Evolutionary conservation across 768 basidiomycete genomes (phyloP), one percentile per base, ranked within the genome.

Genomic region (Boletus sp.): DNA sequence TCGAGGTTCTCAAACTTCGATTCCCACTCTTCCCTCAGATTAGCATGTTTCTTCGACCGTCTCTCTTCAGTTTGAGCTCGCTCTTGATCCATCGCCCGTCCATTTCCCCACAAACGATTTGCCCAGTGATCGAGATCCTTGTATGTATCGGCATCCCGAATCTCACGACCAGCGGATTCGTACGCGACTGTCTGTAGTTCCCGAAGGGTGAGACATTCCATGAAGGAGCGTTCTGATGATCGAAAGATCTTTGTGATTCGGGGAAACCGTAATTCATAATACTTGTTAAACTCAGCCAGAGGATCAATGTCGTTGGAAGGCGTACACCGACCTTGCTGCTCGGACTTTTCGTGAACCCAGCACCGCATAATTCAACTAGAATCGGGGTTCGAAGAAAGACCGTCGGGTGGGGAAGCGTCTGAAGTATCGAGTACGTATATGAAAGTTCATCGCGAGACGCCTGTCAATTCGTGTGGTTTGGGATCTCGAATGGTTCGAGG

Each of bases 241-340:
- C 85, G 81, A 66, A 81, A 82, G 2, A 85, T 71, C 65, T 93
- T 94, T 33, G 79, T 78, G 30, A 95, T 76, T 46, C 93, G 78
- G 0, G 93, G 90, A 67, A 88, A 95, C 21, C 93, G 85, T 5
- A 93, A 75, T 58, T 90, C 90, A 65, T 94, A 94, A 63, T 85
- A 77, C 90, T 93, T 55, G 14, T 53, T 21, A 2, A 32, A 57
- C 50, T 51, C 27, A 30, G 42, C 34, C 50, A 40, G 46, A 25
- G 34, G 11, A 10, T 46, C 35, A 29, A 35, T 13, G 8, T 9
- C 15, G 15, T n/a, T 10, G 7, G 6, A 33, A 50, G 32, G 39
- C 1, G 7, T 34, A 30, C 9, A 66, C 78, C 49, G 50, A 90
- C 89, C 63, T 79, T 73, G 64, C 81, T 80, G 25, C 72, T 59